Evolutionary conservation across 2,329 filamentous ascomycete species (phyloP).

Genomic region (Metarhizium anisopliae): DNA sequence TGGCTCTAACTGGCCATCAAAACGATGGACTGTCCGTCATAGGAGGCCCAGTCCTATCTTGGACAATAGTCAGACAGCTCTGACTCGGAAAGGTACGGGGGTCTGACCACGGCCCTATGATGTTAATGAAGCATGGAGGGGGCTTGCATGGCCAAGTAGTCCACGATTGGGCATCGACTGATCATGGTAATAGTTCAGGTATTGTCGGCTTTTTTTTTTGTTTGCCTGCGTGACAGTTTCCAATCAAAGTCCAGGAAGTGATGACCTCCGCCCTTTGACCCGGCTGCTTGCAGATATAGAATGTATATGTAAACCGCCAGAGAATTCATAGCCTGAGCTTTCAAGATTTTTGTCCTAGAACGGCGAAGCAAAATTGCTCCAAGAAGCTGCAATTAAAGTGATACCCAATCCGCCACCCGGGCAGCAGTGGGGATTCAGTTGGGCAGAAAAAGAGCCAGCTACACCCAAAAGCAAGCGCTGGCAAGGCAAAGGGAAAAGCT

Average conservation of each 20-base stretch:
- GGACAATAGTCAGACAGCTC: background rate
- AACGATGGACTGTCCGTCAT: background rate
- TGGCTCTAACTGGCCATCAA: background rate
- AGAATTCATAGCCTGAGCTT: too few relatives aligned
- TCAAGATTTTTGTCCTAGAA: background rate
- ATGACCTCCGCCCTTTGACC: background rate
- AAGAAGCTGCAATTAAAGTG: background rate
- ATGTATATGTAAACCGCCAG: background rate
- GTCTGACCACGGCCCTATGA: background rate
- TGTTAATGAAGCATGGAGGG: background rate
- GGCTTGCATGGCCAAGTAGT: constrained; percentile 1
- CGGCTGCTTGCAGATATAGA: background rate
- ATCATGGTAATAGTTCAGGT: constrained; percentile 1
- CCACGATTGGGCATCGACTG: constrained; percentile 1
- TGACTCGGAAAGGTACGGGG: constrained; percentile 1
- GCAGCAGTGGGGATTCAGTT: background rate
- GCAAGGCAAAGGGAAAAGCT: background rate
- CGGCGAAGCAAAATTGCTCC: background rate
- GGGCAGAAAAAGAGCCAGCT: background rate
- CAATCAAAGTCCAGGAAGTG: background rate
- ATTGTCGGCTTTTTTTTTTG: background rate
- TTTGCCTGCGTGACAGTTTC: background rate
- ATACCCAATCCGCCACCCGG: constrained; percentile 7
- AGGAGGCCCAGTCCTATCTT: background rate
- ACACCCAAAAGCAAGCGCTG: background rate